A percentile compares a stretch with the other conserved stretches of the same genome.
phyloP scores from a whole-genome alignment of 2,329 filamentous ascomycete genomes.

The Pseudocercospora fuligena region DNA sequence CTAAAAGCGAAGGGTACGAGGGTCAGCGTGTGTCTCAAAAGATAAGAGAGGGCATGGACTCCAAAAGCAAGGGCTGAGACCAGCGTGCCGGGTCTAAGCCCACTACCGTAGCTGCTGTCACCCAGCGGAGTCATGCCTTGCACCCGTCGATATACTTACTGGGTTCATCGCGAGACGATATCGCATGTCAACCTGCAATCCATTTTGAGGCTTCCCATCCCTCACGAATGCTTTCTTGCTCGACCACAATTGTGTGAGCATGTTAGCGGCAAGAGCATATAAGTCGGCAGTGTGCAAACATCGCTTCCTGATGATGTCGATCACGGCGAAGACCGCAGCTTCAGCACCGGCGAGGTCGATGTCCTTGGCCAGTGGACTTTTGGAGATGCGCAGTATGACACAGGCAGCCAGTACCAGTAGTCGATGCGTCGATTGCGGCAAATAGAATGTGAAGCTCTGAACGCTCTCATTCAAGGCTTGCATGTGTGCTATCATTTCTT shows the following conservation, averaged over 20 bases:
- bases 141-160: constrained; percentile 32
- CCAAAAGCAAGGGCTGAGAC: no score
- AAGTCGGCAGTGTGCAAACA: constrained; percentile 2
- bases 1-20: no score
- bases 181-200: constrained; percentile 12
- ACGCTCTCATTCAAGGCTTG: background rate
- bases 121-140: no score
- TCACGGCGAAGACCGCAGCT: constrained; percentile 5
- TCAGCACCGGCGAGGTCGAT: constrained; percentile 10
- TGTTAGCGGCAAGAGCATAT: background rate
- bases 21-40: no score
- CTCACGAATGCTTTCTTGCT: constrained; percentile 16
- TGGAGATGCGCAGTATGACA: constrained; percentile 11
- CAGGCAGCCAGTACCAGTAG: constrained; percentile 3
- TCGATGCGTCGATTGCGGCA: constrained; percentile 10
- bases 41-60: no score
- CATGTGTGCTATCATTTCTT: constrained; percentile 7
- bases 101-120: no score
- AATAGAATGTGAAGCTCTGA: constrained; percentile 11
- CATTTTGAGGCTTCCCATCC: constrained; percentile 15
- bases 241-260: constrained; percentile 15
- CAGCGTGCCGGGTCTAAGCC: no score
- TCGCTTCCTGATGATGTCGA: constrained; percentile 8
- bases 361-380: constrained; percentile 10
- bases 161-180: constrained; percentile 35